Evolutionary conservation across 2,329 filamentous ascomycete species (phyloP).

Genomic region (Dactylellina sp.): DNA sequence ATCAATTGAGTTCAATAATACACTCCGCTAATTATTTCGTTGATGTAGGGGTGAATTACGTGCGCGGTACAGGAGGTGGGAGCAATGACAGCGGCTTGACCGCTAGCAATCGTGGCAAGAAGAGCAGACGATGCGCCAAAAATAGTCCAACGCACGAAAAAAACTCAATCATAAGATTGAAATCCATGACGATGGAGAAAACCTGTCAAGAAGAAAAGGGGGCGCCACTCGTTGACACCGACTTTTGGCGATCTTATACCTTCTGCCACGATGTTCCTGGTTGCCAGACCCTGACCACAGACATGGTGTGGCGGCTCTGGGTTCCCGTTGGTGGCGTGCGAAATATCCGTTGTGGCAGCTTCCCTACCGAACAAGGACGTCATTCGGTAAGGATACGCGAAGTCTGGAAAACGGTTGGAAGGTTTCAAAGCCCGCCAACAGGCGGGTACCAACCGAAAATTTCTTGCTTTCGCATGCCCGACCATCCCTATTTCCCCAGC

Average conservation of each 20-base stretch:
- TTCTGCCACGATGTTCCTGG: constrained; percentile 8
- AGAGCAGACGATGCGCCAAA: background rate
- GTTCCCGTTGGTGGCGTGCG: background rate
- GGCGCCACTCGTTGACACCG: background rate
- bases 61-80: too few relatives aligned
- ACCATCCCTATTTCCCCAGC: background rate
- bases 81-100: background rate
- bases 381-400: constrained; percentile 22
- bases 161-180: background rate
- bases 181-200: background rate
- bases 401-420: background rate
- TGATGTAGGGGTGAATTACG: too few relatives aligned
- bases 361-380: constrained; percentile 2
- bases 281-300: background rate
- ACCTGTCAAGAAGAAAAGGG: background rate
- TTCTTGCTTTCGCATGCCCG: background rate
- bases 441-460: background rate
- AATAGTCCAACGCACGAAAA: background rate
- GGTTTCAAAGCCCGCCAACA: background rate
- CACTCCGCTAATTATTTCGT: too few relatives aligned
- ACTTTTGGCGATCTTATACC: constrained; percentile 13
- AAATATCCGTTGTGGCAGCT: background rate
- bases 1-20: too few relatives aligned
- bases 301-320: background rate
- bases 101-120: background rate